These are phyloP conservation scores for Phaeotremella skinneri DNA, from an alignment of 768 basidiomycete genomes.

Conservation along the genomic window DNA sequence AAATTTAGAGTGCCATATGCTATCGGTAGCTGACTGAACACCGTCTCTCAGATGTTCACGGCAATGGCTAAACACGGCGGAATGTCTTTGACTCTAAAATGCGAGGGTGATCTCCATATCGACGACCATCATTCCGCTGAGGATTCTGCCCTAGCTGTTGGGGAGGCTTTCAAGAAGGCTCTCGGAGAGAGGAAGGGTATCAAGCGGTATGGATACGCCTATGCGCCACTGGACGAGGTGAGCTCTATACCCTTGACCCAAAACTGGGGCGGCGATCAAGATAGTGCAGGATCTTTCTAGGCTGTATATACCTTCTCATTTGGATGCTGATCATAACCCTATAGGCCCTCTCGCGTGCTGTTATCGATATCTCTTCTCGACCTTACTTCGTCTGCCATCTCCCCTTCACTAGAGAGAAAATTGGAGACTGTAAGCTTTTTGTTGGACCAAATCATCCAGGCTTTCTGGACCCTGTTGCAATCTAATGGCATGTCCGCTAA, in stretches of 20 bases:
- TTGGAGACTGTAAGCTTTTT: conserved; percentile 57
- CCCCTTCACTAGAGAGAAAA: conserved; percentile 52
- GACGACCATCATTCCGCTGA: conserved; percentile 99
- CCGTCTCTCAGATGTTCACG: conserved; percentile 81
- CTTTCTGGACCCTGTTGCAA: too few species aligned
- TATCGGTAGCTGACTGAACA: conserved; percentile 4
- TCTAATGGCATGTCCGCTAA: conserved; percentile 86
- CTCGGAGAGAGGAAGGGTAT: conserved; percentile 93
- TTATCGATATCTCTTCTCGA: conserved; percentile 96
- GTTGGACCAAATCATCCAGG: background rate
- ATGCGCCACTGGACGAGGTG: conserved; percentile 95
- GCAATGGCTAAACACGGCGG: conserved; percentile 96
- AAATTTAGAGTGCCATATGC: too few species aligned
- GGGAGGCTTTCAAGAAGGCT: conserved; percentile 83
- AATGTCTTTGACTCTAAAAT: conserved; percentile 84
- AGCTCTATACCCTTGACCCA: too few species aligned
- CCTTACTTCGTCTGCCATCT: conserved; percentile 94
- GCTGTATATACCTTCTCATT: background rate
- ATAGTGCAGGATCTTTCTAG: too few species aligned
- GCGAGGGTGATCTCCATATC: conserved; percentile 92
- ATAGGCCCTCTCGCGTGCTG: conserved; percentile 89
- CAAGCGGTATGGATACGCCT: conserved; percentile 89
- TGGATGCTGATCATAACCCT: background rate
- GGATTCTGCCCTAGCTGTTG: conserved; percentile 60
- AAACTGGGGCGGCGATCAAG: background rate